phyloP scores from a whole-genome alignment of 208 protist species.

The Acanthamoeba castellanii region DNA sequence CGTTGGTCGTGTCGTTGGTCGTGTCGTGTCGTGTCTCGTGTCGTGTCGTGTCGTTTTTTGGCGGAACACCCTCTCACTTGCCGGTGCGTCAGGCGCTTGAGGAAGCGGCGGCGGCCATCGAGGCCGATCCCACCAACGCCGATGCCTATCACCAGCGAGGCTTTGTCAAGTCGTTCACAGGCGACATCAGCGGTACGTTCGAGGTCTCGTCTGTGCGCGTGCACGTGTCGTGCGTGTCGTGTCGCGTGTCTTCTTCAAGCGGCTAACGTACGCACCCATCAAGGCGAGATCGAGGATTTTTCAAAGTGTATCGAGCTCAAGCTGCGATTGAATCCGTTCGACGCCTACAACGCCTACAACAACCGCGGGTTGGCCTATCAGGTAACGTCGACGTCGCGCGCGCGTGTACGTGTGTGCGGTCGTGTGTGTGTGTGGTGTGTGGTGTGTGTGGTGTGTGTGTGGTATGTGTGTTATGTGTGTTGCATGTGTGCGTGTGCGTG shows the following conservation, averaged over 20 bases:
- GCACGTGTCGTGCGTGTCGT: background rate
- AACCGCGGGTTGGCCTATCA: constrained; percentile 49
- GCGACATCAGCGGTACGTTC: background rate
- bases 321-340: background rate
- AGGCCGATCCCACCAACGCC: constrained; percentile 13
- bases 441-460: too few relatives aligned
- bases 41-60: background rate
- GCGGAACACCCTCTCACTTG: background rate
- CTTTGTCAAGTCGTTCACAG: constrained; percentile 37
- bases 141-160: constrained; percentile 54
- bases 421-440: too few relatives aligned
- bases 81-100: background rate
- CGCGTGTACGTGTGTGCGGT: too few relatives aligned
- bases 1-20: too few relatives aligned
- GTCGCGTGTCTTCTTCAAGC: background rate
- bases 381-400: background rate
- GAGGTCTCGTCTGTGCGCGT: too few relatives aligned
- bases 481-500: too few relatives aligned
- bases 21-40: too few relatives aligned
- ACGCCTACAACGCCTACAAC: constrained; percentile 50
- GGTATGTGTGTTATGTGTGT: too few relatives aligned
- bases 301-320: constrained; percentile 45
- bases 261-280: background rate
- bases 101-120: background rate
- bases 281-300: constrained; percentile 38